Conservation (phyloP, 202 grass and related monocot species). For the Saccharum hybrid region DNA sequence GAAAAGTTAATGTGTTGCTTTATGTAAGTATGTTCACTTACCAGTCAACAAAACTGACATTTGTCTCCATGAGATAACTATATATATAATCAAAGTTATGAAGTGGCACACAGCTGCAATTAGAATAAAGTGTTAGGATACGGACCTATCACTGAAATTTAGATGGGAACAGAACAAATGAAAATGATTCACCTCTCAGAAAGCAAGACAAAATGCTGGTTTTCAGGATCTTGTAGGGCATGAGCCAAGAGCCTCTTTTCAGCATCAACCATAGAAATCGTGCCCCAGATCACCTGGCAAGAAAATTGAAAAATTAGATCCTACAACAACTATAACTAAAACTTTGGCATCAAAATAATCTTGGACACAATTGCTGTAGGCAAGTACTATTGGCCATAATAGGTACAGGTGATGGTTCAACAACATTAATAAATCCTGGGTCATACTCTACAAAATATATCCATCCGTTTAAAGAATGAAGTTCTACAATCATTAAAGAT, state of each 20-base stretch:
- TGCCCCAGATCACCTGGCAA: constrained; percentile 81
- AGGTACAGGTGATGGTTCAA: constrained; percentile 7
- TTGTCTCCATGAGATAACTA: constrained; percentile 95
- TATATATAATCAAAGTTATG: constrained; percentile 99
- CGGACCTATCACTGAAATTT: constrained; percentile 28
- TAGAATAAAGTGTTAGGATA: constrained; percentile 51
- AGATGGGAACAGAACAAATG: constrained; percentile 23
- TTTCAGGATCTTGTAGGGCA: constrained; percentile 90
- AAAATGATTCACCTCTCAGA: constrained; percentile 77
- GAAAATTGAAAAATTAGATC: constrained; percentile 33
- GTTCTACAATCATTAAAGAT: not conserved
- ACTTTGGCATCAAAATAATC: not conserved
- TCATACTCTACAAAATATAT: constrained; percentile 1
- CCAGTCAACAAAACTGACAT: constrained; percentile 99
- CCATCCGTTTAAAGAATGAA: not conserved
- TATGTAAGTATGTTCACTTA: constrained; percentile 50
- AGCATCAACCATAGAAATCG: constrained; percentile 95
- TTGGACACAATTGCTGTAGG: not conserved
- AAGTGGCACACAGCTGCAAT: constrained; percentile 88
- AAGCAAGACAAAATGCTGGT: constrained; percentile 96
- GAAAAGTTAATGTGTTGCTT: constrained; percentile 13
- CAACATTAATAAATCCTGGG: constrained; percentile 14
- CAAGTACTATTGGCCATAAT: constrained; percentile 17
- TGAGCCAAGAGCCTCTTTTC: constrained; percentile 95
- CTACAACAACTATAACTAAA: constrained; percentile 2